These are phyloP conservation scores for Thraustochytrium striatum DNA, from an alignment of 352 stramenopile species.

Conservation along the genomic window DNA sequence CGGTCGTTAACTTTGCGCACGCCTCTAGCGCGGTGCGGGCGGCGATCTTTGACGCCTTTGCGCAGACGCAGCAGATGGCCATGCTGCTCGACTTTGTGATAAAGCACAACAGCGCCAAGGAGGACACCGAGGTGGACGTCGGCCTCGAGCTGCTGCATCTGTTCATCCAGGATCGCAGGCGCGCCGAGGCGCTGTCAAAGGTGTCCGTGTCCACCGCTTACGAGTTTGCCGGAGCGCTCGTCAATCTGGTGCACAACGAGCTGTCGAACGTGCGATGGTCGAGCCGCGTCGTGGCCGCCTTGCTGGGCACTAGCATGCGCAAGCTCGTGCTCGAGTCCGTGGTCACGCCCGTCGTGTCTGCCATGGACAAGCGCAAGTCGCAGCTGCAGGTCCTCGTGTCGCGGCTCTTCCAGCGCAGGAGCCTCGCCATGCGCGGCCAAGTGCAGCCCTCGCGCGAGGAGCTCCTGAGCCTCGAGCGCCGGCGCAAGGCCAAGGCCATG, in stretches of 20 bases:
- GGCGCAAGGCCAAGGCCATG: neutral
- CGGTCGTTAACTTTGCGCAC: neutral
- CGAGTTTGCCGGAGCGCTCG: neutral
- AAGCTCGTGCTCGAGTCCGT: neutral
- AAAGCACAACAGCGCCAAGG: neutral
- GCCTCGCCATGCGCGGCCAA: neutral
- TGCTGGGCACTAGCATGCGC: conserved; percentile 1
- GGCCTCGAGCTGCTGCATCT: conserved; percentile 23
- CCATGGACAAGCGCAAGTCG: neutral
- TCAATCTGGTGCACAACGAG: neutral
- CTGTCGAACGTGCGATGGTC: neutral
- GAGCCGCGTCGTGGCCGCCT: neutral
- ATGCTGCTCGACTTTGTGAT: conserved; percentile 2
- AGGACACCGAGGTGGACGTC: neutral
- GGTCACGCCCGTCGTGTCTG: neutral
- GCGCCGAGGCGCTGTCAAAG: neutral
- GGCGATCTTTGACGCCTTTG: neutral
- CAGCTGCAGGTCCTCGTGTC: conserved; percentile 13
- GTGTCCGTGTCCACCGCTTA: neutral
- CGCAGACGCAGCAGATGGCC: neutral
- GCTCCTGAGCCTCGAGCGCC: too few species aligned
- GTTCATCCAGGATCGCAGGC: neutral
- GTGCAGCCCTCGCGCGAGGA: neutral
- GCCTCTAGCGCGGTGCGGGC: neutral
- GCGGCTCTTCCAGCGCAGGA: neutral